Percentiles rank a stretch among this genome's conserved stretches.
These are phyloP conservation scores for Nakazawaea ambrosiae DNA, from an alignment of 805 yeast genomes.

Conservation along the genomic window DNA sequence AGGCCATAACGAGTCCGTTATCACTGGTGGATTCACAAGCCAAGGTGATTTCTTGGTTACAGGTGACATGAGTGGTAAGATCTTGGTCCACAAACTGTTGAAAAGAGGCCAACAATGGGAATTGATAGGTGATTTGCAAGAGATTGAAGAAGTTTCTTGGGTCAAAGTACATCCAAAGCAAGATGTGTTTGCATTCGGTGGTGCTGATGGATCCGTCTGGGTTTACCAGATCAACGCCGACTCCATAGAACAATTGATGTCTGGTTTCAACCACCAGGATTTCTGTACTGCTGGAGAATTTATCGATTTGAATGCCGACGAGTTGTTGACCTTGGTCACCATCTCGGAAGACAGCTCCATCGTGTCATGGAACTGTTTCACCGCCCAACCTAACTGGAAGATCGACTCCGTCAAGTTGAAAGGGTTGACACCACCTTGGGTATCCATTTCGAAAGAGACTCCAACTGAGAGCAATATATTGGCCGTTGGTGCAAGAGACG, in stretches of 20 bases:
- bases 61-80: constrained; percentile 92
- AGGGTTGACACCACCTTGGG: constrained; percentile 85
- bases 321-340: constrained; percentile 60
- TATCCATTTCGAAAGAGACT: constrained; percentile 52
- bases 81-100: constrained; percentile 62
- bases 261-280: constrained; percentile 72
- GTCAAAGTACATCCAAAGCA: constrained; percentile 71
- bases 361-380: constrained; percentile 85
- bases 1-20: constrained; percentile 85
- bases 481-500: constrained; percentile 87
- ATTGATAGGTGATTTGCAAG: constrained; percentile 62
- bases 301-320: constrained; percentile 50
- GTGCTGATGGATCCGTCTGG: constrained; percentile 91
- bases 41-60: constrained; percentile 80
- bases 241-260: constrained; percentile 61
- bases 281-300: constrained; percentile 81
- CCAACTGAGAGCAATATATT: constrained; percentile 39
- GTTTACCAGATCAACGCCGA: constrained; percentile 65
- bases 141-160: constrained; percentile 89
- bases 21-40: constrained; percentile 73
- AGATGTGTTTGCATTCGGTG: constrained; percentile 83
- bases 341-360: constrained; percentile 81
- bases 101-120: constrained; percentile 85
- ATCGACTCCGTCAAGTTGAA: constrained; percentile 59
- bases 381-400: constrained; percentile 63